Base-by-base conservation (phyloP, 192 early-diverging fungal genomes). In the Rhizoclosmatium globosum region DNA sequence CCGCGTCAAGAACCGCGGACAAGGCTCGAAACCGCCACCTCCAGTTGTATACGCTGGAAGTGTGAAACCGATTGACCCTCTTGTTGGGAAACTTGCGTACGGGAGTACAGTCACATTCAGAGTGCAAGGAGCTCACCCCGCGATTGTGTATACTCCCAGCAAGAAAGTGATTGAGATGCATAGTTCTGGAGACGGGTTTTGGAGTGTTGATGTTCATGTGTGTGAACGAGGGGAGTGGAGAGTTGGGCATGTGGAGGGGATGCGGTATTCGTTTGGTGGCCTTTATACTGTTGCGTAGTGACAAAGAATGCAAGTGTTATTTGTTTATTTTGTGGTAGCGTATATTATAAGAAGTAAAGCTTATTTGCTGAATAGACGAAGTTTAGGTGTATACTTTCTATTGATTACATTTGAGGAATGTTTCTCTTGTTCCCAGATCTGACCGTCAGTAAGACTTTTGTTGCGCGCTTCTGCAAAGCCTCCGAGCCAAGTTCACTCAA, bases 1-100 rank as follows among this genome's bases (percentile, higher is more conserved):
- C 64, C 74, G 74, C 38, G 74, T 76, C 45, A 64, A 67, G 9
- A 76, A 76, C 57, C 4, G 13, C 31, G 74, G 74, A 11, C 47
- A 43, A 9, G 74, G 74, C 15, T 66, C 7, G 47, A 4, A 7
- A 17, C 41, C 62, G 3, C 61, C 74, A 23, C 44, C 74, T 7
- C 69, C 69, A n/a, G 46, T 39, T 7, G 21, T 56, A 41, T 71
- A 56, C 53, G 50, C 21, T 4, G 69, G 69, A 38, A 56, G 47
- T 15, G 72, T 74, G 41, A 59, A 21, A 74, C 60, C 44, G 1
- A 43, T 74, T 43, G 59, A 59, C 1, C 72, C 72, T 17, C 1
- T 74, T 43, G 11, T 2, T 15, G 72, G 60, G 19, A n/a, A 38
- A 47, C 46, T 76, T 1, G 17, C 2, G 15, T 21, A 66, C 39